Base-by-base conservation (phyloP, 2,329 filamentous ascomycete species). In the Rugonectria rugulosa region DNA sequence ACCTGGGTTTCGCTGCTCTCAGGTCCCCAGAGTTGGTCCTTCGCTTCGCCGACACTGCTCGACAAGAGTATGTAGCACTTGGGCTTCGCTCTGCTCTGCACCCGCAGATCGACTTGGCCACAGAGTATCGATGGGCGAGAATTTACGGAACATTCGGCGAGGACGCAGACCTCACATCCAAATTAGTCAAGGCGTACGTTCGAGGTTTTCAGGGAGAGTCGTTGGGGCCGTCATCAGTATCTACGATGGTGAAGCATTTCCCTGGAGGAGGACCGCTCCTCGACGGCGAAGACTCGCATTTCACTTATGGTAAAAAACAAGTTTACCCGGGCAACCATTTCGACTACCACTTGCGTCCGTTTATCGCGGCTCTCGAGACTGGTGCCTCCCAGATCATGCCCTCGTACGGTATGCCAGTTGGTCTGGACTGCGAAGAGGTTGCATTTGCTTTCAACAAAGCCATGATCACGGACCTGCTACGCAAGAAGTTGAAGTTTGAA, bases 191-290 rank as follows among this genome's bases (percentile, higher is more conserved):
- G 2, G 73, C 73, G 2, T 81, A 80, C 53, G 73, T 81, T 57
- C 71, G 74, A 24, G 79, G 78, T 14, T 77, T 81, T 56, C 77
- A 79, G 24, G 77, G 75, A 4, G 69, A 72, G 4, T 63, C 69
- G 14, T 66, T 80, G 14, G 78, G 78, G 2, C 53, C 65, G 0
- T 57, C 73, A 24, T 77, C 75, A 5, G 74, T 81, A 8, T 74
- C 72, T 2, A 80, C 79, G 0, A 73, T 81, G 9, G 79, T 79
- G 0, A 82, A 82, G 66, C 80, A 83, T 59, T 82, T 83, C 60
- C 80, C 80, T 0, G 80, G 80, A 6, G 77, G 74, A n/a, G 80
- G 80, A 0, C 77, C 80, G 0, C 72, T 77, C 58, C 68, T 79
- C 57, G 71, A 79, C 50, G 80, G 80, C 20, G 78, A 81, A 51